phyloP scores from a whole-genome alignment of 2,329 filamentous ascomycete genomes.

The Byssothecium circinans region DNA sequence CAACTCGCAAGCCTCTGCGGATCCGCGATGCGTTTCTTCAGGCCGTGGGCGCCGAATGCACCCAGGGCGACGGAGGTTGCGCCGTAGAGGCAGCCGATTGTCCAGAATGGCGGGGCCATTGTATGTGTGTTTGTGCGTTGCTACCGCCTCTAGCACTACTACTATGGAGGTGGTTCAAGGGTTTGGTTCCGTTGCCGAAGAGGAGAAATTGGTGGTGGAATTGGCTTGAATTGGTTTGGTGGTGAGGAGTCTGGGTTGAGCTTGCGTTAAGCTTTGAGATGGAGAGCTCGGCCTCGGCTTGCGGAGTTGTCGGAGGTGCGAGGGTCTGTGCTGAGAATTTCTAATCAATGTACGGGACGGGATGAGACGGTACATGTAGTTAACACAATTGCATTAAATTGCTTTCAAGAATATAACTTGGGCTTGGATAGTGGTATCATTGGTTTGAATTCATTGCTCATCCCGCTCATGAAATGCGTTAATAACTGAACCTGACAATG shows the following conservation, averaged over 20 bases:
- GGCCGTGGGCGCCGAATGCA: slow-evolving; percentile 69
- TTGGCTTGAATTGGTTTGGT: slow-evolving; percentile 1
- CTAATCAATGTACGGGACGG: no score
- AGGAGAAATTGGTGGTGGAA: background rate
- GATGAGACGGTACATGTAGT: background rate
- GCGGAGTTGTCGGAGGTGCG: slow-evolving; percentile 22
- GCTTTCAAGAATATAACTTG: no score
- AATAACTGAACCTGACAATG: slow-evolving; percentile 1
- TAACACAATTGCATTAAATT: background rate
- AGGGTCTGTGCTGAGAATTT: slow-evolving; percentile 7
- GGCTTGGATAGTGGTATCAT: no score
- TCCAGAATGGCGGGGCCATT: slow-evolving; percentile 56
- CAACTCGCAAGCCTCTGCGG: slow-evolving; percentile 62
- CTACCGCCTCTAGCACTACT: no score
- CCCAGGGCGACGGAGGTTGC: slow-evolving; percentile 63
- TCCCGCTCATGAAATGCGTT: background rate
- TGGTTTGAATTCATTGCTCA: background rate
- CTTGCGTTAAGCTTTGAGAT: no score
- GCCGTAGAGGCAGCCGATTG: slow-evolving; percentile 64
- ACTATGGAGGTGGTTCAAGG: background rate
- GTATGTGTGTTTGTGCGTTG: no score
- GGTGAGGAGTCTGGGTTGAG: no score
- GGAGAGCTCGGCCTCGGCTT: slow-evolving; percentile 16
- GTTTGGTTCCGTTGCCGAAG: no score
- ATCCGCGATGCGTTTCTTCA: slow-evolving; percentile 63